Evolutionary conservation across 371 early-diverging fungal genomes (phyloP).

Genomic region (Circinella umbellata): DNA sequence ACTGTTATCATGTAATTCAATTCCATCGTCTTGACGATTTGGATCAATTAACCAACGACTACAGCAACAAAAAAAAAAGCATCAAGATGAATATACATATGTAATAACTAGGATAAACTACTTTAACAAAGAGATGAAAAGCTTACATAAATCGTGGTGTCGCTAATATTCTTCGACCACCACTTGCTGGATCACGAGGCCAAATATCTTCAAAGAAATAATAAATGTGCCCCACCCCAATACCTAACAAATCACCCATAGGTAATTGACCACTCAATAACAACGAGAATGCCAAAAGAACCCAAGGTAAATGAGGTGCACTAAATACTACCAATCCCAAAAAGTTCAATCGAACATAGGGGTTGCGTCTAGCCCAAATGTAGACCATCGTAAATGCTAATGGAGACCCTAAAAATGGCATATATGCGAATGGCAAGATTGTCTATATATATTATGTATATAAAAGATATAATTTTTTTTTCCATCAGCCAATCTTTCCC

Average conservation of each 20-base stretch:
- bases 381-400: slow-evolving; percentile 91
- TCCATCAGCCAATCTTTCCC: background rate
- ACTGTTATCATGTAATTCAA: background rate
- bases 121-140: background rate
- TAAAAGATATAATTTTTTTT: background rate
- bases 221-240: slow-evolving; percentile 91
- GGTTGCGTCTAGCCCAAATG: slow-evolving; percentile 95
- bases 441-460: slow-evolving; percentile 45
- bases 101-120: background rate
- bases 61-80: background rate
- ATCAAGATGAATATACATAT: background rate
- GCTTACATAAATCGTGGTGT: slow-evolving; percentile 72
- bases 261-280: slow-evolving; percentile 78
- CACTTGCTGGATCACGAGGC: slow-evolving; percentile 74
- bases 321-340: slow-evolving; percentile 87
- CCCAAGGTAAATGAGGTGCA: slow-evolving; percentile 96
- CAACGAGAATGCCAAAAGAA: slow-evolving; percentile 83
- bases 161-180: slow-evolving; percentile 60
- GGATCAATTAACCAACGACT: slow-evolving; percentile 30
- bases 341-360: slow-evolving; percentile 83
- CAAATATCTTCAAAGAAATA: slow-evolving; percentile 96
- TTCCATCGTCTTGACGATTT: slow-evolving; percentile 7
- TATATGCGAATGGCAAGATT: slow-evolving; percentile 68
- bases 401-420: slow-evolving; percentile 86
- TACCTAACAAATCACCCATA: slow-evolving; percentile 80